A percentile compares a stretch with the other conserved stretches of the same genome.
Evolutionary conservation across 495 filamentous ascomycete genomes (phyloP).

Genomic region (Ascodesmis nigricans): DNA sequence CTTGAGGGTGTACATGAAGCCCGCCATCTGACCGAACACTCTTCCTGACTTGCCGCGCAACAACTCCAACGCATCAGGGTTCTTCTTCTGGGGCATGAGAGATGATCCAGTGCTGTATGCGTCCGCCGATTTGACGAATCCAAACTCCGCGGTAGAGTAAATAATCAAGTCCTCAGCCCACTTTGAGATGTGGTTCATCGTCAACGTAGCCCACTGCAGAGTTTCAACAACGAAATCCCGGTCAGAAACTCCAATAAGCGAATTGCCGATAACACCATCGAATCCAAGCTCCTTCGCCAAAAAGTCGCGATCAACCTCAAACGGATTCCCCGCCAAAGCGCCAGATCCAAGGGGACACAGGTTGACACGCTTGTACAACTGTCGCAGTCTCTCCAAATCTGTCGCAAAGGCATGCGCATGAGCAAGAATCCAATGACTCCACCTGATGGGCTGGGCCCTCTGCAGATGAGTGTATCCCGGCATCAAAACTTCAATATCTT

Average conservation of each 20-base stretch:
- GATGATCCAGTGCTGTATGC: slow-evolving; percentile 68
- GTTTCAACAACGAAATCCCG: slow-evolving; percentile 80
- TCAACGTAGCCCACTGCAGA: slow-evolving; percentile 67
- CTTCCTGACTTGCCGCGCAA: slow-evolving; percentile 71
- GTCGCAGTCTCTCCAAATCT: slow-evolving; percentile 60
- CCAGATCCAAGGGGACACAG: slow-evolving; percentile 60
- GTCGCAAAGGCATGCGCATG: slow-evolving; percentile 53
- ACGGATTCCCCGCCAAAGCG: slow-evolving; percentile 79
- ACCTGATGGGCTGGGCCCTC: slow-evolving; percentile 73
- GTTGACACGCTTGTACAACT: slow-evolving; percentile 57
- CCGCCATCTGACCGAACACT: slow-evolving; percentile 71
- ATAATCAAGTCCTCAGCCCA: slow-evolving; percentile 83
- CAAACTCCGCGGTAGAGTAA: slow-evolving; percentile 63
- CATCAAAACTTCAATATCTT: slow-evolving; percentile 46
- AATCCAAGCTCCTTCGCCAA: slow-evolving; percentile 84
- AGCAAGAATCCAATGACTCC: slow-evolving; percentile 68
- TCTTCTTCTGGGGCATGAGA: slow-evolving; percentile 79
- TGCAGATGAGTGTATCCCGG: slow-evolving; percentile 81
- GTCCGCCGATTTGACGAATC: slow-evolving; percentile 63
- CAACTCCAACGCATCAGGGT: slow-evolving; percentile 65
- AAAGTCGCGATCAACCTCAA: slow-evolving; percentile 67
- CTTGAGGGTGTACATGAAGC: slow-evolving; percentile 73
- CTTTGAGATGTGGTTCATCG: slow-evolving; percentile 72
- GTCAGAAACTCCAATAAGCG: slow-evolving; percentile 60
- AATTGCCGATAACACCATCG: slow-evolving; percentile 59